Conservation (phyloP, 1,139 yeast genomes). For the Scheffersomyces titani region DNA sequence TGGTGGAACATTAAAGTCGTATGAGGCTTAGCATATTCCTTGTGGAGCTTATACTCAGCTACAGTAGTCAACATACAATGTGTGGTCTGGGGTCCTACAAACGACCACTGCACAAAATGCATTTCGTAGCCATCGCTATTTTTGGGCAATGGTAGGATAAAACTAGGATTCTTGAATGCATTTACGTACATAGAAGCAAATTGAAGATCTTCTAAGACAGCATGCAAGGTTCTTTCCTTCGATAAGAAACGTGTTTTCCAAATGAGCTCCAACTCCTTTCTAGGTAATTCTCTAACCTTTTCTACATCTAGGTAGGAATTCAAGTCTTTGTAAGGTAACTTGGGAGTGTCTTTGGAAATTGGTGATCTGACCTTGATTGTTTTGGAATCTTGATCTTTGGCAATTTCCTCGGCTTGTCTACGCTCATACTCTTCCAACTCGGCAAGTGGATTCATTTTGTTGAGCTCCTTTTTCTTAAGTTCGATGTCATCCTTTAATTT, state of each 20-base stretch:
- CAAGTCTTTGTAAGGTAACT: constrained; percentile 68
- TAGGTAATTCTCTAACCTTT: constrained; percentile 57
- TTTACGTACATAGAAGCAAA: constrained; percentile 62
- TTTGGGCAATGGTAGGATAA: constrained; percentile 70
- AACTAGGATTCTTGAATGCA: constrained; percentile 76
- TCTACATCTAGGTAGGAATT: constrained; percentile 69
- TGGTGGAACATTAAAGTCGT: constrained; percentile 88
- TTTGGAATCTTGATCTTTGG: constrained; percentile 29
- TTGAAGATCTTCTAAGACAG: constrained; percentile 56
- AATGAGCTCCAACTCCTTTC: constrained; percentile 70
- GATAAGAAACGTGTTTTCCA: constrained; percentile 87
- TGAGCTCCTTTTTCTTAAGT: constrained; percentile 54
- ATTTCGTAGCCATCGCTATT: constrained; percentile 66
- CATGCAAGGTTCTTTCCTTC: constrained; percentile 63
- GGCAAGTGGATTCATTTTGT: constrained; percentile 67
- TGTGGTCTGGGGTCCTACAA: constrained; percentile 80
- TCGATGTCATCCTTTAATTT: constrained; percentile 65
- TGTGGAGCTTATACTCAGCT: constrained; percentile 89
- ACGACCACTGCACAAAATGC: constrained; percentile 93
- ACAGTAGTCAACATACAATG: constrained; percentile 91
- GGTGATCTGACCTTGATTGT: constrained; percentile 43
- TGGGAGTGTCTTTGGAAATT: constrained; percentile 44
- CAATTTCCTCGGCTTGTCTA: constrained; percentile 30
- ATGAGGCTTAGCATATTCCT: constrained; percentile 93
- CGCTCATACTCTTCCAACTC: constrained; percentile 62